Evolutionary conservation across 345 rosid genomes (phyloP).

Genomic region (Gossypium longicalyx): DNA sequence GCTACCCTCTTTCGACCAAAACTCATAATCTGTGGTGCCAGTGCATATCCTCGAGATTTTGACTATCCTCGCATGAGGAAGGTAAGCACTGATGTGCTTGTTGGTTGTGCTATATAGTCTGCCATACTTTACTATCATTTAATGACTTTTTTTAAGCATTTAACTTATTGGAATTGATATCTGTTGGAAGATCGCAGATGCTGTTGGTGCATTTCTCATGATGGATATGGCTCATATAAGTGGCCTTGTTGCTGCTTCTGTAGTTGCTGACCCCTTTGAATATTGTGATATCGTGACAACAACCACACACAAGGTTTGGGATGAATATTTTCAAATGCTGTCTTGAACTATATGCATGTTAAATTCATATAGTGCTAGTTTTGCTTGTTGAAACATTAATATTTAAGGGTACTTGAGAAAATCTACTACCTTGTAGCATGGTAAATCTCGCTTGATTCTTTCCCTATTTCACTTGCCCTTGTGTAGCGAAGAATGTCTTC

Average conservation of each 20-base stretch:
- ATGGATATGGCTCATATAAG: constrained; percentile 99
- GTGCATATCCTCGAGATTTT: constrained; percentile 95
- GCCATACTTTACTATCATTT: not conserved
- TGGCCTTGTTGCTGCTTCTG: constrained; percentile 95
- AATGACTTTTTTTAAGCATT: not conserved
- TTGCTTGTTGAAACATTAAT: not conserved
- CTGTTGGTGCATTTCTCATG: constrained; percentile 93
- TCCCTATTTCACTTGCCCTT: not conserved
- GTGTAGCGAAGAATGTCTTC: not conserved
- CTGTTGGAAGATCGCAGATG: constrained; percentile 72
- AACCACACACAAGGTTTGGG: constrained; percentile 79
- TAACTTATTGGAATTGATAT: constrained; percentile 25
- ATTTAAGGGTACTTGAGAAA: not conserved
- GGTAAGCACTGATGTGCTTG: constrained; percentile 37
- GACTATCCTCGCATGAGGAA: constrained; percentile 92
- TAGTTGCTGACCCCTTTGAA: constrained; percentile 78
- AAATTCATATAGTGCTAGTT: not conserved
- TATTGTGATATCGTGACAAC: constrained; percentile 92
- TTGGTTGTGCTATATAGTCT: not conserved
- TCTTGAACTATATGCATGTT: not conserved
- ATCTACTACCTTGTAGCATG: not conserved
- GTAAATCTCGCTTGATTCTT: not conserved
- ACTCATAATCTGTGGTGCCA: constrained; percentile 91
- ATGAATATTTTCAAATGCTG: not conserved
- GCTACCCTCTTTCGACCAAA: constrained; percentile 84